Conservation (phyloP, 208 protist genomes). For the Crithidia acanthocephali region DNA sequence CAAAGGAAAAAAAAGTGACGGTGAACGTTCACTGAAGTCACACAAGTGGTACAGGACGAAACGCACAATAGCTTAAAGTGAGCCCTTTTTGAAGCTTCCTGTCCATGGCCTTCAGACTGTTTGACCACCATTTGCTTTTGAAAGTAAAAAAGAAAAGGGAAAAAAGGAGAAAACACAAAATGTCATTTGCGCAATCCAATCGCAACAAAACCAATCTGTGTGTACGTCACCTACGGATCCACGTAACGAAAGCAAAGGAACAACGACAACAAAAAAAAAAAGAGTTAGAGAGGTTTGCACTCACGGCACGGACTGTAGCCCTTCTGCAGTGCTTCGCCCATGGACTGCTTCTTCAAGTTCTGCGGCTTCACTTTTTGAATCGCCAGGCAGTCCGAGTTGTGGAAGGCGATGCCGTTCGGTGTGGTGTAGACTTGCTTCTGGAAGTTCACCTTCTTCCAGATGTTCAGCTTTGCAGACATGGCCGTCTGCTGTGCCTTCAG, state of each 20-base stretch:
- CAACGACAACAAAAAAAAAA: background rate
- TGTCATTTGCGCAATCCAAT: background rate
- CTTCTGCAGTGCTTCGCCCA: constrained; percentile 39
- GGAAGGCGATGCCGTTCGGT: constrained; percentile 55
- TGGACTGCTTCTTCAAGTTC: constrained; percentile 17
- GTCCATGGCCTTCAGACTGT: too few species aligned
- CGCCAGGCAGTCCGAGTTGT: constrained; percentile 34
- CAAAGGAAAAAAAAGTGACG: background rate
- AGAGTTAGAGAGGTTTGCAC: constrained; percentile 43
- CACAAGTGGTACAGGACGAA: background rate
- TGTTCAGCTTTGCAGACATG: constrained; percentile 28
- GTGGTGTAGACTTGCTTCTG: constrained; percentile 40
- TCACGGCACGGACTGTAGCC: constrained; percentile 52
- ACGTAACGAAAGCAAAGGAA: too few species aligned
- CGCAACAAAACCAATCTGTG: background rate
- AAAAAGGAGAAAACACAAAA: background rate
- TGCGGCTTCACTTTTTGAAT: constrained; percentile 19
- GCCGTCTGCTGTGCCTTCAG: constrained; percentile 35
- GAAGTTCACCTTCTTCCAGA: constrained; percentile 53
- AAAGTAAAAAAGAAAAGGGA: too few species aligned
- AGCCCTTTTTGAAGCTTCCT: too few species aligned
- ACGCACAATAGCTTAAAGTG: background rate
- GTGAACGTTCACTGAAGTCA: background rate
- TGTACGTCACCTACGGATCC: too few species aligned
- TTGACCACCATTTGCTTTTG: too few species aligned